Evolutionary conservation across 2,329 filamentous ascomycete genomes (phyloP).

Genomic region (Cladosporium sphaerospermum): DNA sequence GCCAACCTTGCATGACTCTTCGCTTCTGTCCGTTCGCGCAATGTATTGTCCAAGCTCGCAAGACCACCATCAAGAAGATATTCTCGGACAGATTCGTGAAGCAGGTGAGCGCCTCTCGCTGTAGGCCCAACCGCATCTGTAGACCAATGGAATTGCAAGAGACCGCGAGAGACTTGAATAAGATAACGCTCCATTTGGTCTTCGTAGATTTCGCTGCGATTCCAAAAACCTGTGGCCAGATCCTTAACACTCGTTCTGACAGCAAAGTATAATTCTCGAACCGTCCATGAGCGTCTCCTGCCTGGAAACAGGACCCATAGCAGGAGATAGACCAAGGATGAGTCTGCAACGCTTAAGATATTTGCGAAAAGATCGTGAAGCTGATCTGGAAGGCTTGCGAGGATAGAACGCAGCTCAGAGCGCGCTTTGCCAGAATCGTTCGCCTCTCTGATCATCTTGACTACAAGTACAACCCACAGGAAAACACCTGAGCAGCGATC

Average conservation of each 20-base stretch:
- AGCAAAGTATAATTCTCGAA: constrained; percentile 43
- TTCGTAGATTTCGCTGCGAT: constrained; percentile 19
- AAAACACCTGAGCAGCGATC: neutral
- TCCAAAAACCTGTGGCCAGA: neutral
- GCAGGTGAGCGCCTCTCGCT: constrained; percentile 43
- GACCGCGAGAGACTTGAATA: constrained; percentile 43
- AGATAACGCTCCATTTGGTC: constrained; percentile 32
- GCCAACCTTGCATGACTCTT: neutral
- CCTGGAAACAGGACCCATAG: constrained; percentile 49
- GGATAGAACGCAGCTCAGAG: neutral
- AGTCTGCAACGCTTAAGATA: neutral
- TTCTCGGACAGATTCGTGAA: constrained; percentile 44
- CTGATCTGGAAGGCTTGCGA: neutral
- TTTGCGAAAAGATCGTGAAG: constrained; percentile 3
- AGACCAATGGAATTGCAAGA: constrained; percentile 38
- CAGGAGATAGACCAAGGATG: constrained; percentile 36
- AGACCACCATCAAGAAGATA: neutral
- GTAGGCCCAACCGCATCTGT: neutral
- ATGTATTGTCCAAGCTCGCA: neutral
- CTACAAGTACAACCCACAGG: neutral
- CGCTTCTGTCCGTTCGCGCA: neutral
- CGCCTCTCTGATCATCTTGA: neutral
- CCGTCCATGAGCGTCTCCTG: constrained; percentile 33
- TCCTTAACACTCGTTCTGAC: constrained; percentile 25
- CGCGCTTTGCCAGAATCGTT: neutral